Evolutionary conservation across 2,329 filamentous ascomycete species (phyloP).

Genomic region (Chaetomiaceae sp.): DNA sequence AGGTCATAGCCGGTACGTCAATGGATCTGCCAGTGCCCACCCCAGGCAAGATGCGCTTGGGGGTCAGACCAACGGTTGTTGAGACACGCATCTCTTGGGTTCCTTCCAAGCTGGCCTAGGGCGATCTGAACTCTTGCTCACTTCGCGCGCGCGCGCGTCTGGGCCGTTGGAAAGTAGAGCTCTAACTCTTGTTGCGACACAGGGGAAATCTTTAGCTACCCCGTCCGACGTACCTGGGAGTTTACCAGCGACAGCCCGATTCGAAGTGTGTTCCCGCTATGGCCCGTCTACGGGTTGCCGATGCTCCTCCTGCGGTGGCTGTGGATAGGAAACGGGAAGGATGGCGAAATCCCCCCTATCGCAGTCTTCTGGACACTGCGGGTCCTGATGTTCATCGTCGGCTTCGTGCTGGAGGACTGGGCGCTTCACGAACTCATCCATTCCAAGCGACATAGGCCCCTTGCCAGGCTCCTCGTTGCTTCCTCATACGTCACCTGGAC

Average conservation of each 20-base stretch:
- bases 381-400: conserved; percentile 85
- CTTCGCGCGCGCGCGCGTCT: not conserved
- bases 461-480: conserved; percentile 77
- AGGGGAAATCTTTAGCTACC: conserved; percentile 93
- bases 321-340: conserved; percentile 75
- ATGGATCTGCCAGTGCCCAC: not conserved
- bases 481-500: conserved; percentile 99
- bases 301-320: conserved; percentile 92
- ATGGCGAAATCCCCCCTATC: conserved; percentile 72
- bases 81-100: no score
- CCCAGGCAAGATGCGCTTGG: no score
- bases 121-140: no score
- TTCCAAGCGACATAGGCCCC: conserved; percentile 62
- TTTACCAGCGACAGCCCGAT: conserved; percentile 85
- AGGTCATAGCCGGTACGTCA: conserved; percentile 84
- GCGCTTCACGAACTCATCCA: conserved; percentile 86
- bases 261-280: conserved; percentile 92
- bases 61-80: no score
- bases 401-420: conserved; percentile 97
- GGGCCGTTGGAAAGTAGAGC: not conserved
- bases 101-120: no score
- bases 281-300: conserved; percentile 88
- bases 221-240: conserved; percentile 88
- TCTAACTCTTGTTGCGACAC: conserved; percentile 15
- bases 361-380: conserved; percentile 86